These are phyloP conservation scores for Sphaerostilbella broomeana DNA, from an alignment of 2,329 filamentous ascomycete species.

Conservation along the genomic window DNA sequence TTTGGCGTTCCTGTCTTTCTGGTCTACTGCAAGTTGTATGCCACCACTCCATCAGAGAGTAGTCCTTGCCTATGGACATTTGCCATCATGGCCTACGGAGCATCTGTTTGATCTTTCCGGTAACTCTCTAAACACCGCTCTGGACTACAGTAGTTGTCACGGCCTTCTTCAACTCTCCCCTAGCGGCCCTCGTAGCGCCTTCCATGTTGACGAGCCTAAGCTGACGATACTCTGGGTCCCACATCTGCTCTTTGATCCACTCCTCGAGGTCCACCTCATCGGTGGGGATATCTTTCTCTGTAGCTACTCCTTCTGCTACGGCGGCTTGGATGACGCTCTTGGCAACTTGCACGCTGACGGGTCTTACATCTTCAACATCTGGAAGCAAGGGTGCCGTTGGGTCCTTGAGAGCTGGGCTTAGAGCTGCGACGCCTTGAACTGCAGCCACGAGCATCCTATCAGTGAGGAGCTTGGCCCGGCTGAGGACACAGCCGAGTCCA, in stretches of 20 bases:
- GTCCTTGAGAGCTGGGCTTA: constrained; percentile 63
- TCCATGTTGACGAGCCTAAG: constrained; percentile 49
- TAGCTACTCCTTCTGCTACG: constrained; percentile 60
- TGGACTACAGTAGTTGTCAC: constrained; percentile 18
- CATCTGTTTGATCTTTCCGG: no score
- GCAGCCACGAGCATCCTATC: constrained; percentile 79
- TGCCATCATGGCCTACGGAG: no score
- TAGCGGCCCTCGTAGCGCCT: constrained; percentile 51
- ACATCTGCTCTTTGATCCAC: constrained; percentile 77
- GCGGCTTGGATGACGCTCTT: constrained; percentile 67
- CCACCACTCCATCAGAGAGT: no score
- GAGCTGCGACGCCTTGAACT: constrained; percentile 61
- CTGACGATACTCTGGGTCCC: constrained; percentile 63
- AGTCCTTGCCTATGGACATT: no score
- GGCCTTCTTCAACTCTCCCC: constrained; percentile 25
- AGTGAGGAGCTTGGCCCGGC: constrained; percentile 58
- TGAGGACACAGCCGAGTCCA: constrained; percentile 70
- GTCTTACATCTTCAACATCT: constrained; percentile 65
- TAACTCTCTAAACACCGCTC: no score
- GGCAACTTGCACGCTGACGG: constrained; percentile 73
- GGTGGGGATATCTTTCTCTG: constrained; percentile 57
- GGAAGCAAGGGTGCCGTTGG: constrained; percentile 62
- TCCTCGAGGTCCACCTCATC: constrained; percentile 51
- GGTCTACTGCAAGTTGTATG: no score
- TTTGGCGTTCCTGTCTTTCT: no score